Evolutionary conservation across 2,329 filamentous ascomycete genomes (phyloP).

Genomic region (Phoma herbarum): DNA sequence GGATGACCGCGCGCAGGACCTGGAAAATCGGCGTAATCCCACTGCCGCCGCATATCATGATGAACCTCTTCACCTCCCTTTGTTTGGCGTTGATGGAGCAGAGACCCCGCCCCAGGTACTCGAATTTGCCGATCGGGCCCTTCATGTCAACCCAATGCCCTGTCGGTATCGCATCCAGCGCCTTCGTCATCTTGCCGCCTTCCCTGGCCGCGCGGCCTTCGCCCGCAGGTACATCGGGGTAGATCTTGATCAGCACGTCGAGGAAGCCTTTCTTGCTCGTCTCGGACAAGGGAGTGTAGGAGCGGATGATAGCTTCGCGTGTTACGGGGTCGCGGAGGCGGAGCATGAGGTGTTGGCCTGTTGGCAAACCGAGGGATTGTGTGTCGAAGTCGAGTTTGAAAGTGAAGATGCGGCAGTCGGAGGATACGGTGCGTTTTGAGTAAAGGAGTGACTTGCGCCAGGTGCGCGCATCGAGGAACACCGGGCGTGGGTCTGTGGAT

Average conservation of each 20-base stretch:
- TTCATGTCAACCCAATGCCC: slow-evolving; percentile 78
- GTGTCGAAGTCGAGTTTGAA: slow-evolving; percentile 77
- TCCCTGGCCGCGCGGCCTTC: slow-evolving; percentile 55
- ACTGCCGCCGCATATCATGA: slow-evolving; percentile 89
- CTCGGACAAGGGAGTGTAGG: slow-evolving; percentile 85
- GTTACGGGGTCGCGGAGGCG: slow-evolving; percentile 77
- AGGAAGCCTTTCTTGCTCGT: slow-evolving; percentile 68
- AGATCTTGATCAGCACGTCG: slow-evolving; percentile 84
- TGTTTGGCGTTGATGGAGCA: slow-evolving; percentile 68
- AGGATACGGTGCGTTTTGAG: slow-evolving; percentile 74
- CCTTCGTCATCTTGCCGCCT: slow-evolving; percentile 84
- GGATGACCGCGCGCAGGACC: slow-evolving; percentile 77
- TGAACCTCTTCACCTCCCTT: slow-evolving; percentile 70
- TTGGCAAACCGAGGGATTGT: slow-evolving; percentile 78
- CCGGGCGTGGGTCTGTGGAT: slow-evolving; percentile 59
- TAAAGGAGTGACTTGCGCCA: slow-evolving; percentile 79
- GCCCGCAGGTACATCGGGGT: slow-evolving; percentile 66
- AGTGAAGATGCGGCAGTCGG: slow-evolving; percentile 82
- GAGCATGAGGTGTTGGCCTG: slow-evolving; percentile 88
- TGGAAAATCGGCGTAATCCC: slow-evolving; percentile 94
- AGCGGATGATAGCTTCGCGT: slow-evolving; percentile 77
- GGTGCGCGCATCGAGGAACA: slow-evolving; percentile 74
- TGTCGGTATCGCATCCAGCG: slow-evolving; percentile 75
- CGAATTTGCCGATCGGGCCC: slow-evolving; percentile 85
- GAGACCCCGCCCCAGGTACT: slow-evolving; percentile 74